Conservation (phyloP, 768 basidiomycete species). For the Pisolithus marmoratus region DNA sequence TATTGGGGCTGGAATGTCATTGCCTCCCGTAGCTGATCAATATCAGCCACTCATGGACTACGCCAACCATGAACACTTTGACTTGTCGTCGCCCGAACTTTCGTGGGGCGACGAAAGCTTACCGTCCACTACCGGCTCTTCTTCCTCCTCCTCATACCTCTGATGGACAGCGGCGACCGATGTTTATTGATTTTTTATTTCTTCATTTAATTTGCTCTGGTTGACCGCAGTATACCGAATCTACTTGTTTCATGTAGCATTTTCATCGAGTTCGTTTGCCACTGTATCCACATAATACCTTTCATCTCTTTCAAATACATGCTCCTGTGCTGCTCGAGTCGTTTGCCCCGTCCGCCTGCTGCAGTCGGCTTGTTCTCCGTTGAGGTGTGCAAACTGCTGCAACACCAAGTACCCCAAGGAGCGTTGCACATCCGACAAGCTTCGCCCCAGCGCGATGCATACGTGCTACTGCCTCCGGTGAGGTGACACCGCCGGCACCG, state of each 20-base stretch:
- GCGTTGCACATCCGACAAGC: conserved; percentile 61
- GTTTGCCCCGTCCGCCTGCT: not conserved
- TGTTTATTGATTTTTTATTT: conserved; percentile 25
- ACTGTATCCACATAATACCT: not conserved
- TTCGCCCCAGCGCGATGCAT: conserved; percentile 74
- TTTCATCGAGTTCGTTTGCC: not conserved
- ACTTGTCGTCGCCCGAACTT: conserved; percentile 10
- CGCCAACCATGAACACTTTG: not conserved
- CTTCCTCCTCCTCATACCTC: conserved; percentile 12
- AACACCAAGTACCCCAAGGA: conserved; percentile 49
- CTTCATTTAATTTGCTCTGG: conserved; percentile 14
- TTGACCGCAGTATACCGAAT: conserved; percentile 7
- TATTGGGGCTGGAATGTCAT: not conserved
- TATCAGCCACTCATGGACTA: conserved; percentile 12
- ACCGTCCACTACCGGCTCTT: not conserved
- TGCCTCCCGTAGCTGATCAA: conserved; percentile 1
- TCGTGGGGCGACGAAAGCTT: conserved; percentile 18
- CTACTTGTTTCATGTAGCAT: conserved; percentile 17
- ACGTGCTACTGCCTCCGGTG: conserved; percentile 49
- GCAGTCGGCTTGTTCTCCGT: not conserved
- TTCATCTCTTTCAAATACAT: not conserved
- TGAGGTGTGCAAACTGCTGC: conserved; percentile 45
- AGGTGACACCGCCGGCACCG: conserved; percentile 80
- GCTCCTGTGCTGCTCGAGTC: not conserved
- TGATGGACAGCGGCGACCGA: conserved; percentile 5